Percentiles rank a stretch among this genome's conserved stretches.
Conservation (phyloP, 805 yeast species). For the Candida arabinofermentans region DNA sequence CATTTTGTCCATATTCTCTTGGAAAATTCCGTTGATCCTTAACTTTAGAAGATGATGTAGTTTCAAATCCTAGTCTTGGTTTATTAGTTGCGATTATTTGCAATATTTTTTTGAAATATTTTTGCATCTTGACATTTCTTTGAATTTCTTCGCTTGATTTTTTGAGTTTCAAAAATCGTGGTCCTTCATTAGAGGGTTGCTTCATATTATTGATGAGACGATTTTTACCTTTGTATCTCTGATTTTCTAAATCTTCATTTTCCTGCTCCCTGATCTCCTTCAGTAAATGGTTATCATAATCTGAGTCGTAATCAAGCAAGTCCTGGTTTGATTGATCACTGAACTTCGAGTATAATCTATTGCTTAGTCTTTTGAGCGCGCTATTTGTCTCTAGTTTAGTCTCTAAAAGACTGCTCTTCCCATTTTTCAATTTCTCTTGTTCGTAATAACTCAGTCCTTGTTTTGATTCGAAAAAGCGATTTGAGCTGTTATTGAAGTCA, state of each 20-base stretch:
- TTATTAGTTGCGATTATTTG: conserved; percentile 15
- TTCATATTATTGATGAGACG: conserved; percentile 6
- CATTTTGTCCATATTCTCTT: conserved; percentile 27
- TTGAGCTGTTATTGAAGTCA: background rate
- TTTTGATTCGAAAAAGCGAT: background rate
- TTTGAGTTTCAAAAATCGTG: conserved; percentile 1
- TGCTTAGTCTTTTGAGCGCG: background rate
- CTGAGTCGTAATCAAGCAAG: background rate
- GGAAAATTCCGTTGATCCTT: conserved; percentile 5
- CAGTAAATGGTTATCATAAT: conserved; percentile 3
- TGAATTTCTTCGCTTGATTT: conserved; percentile 15
- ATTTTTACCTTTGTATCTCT: background rate
- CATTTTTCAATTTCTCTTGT: conserved; percentile 12
- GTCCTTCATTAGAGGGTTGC: too few relatives aligned
- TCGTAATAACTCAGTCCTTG: conserved; percentile 17
- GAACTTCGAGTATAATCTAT: background rate
- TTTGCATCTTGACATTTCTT: conserved; percentile 17
- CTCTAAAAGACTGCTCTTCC: conserved; percentile 4
- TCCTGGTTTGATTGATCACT: background rate
- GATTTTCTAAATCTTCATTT: conserved; percentile 7
- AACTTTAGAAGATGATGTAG: background rate
- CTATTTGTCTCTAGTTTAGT: conserved; percentile 3
- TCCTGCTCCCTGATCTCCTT: conserved; percentile 13
- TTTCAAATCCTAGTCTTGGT: conserved; percentile 26
- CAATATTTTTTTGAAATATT: conserved; percentile 20